A percentile compares a stretch with the other conserved stretches of the same genome.
Conservation (phyloP, 2,329 filamentous ascomycete species). For the Alternaria sp. region DNA sequence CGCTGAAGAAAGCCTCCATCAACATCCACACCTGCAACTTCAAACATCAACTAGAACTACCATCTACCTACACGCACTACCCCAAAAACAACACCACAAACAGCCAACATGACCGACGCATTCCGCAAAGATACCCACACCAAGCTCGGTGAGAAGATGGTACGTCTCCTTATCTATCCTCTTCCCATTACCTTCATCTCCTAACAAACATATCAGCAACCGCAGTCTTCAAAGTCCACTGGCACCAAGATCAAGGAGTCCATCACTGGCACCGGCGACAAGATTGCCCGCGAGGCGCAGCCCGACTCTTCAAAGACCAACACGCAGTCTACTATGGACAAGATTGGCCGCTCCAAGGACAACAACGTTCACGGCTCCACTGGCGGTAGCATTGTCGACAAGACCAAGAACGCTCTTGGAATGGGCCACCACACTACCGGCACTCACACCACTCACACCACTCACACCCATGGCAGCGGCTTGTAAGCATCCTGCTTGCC, state of each 20-base stretch:
- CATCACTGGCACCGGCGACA: constrained; percentile 65
- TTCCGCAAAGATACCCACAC: constrained; percentile 68
- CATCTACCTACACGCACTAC: constrained; percentile 1
- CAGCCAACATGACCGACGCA: constrained; percentile 65
- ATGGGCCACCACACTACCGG: constrained; percentile 52
- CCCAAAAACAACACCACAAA: constrained; percentile 33
- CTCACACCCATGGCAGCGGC: constrained; percentile 7
- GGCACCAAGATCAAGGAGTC: constrained; percentile 66
- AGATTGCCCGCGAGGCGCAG: constrained; percentile 52
- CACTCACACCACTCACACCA: constrained; percentile 13
- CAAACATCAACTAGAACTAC: constrained; percentile 23
- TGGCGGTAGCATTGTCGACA: constrained; percentile 53
- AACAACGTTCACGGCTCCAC: constrained; percentile 48
- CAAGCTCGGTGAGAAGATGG: constrained; percentile 63
- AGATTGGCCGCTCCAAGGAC: constrained; percentile 51
- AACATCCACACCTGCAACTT: constrained; percentile 20
- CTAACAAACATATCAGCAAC: constrained; percentile 52
- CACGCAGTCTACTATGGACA: constrained; percentile 58
- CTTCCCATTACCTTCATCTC: background rate
- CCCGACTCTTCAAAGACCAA: constrained; percentile 63
- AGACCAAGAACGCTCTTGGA: constrained; percentile 59
- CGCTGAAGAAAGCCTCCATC: constrained; percentile 20
- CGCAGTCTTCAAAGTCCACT: constrained; percentile 68
- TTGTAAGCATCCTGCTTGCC: background rate
- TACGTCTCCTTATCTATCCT: background rate